Conservation (phyloP, 495 filamentous ascomycete genomes). For the Chaetomium cochliodes region DNA sequence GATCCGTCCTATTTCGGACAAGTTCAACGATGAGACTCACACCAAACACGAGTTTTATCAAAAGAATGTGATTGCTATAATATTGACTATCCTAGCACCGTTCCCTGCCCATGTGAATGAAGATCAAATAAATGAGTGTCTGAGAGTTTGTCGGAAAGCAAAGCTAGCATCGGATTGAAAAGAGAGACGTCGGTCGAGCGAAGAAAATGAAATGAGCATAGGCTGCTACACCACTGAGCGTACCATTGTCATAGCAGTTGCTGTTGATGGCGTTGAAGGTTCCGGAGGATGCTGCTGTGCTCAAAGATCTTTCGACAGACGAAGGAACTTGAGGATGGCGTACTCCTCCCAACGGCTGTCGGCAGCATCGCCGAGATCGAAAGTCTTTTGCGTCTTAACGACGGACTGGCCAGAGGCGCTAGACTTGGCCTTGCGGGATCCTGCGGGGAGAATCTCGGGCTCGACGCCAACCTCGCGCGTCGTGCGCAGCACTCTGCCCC, state of each 20-base stretch:
- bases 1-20: too few species aligned
- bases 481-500: conserved; percentile 29
- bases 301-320: conserved; percentile 22
- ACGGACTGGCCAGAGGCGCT: background rate
- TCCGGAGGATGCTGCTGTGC: background rate
- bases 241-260: background rate
- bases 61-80: background rate
- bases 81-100: background rate
- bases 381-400: background rate
- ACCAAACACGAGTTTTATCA: background rate
- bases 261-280: background rate
- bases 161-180: background rate
- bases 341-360: conserved; percentile 22
- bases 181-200: background rate
- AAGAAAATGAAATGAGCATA: background rate
- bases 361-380: background rate
- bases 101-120: too few species aligned
- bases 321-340: conserved; percentile 18
- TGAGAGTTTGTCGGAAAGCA: background rate
- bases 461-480: conserved; percentile 30
- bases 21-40: too few species aligned
- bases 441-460: conserved; percentile 29
- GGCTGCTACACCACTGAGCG: background rate
- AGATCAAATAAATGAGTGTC: background rate
- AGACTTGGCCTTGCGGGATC: background rate